Evolutionary conservation across 2,329 filamentous ascomycete genomes (phyloP).

Genomic region (Fusarium sambucinum): DNA sequence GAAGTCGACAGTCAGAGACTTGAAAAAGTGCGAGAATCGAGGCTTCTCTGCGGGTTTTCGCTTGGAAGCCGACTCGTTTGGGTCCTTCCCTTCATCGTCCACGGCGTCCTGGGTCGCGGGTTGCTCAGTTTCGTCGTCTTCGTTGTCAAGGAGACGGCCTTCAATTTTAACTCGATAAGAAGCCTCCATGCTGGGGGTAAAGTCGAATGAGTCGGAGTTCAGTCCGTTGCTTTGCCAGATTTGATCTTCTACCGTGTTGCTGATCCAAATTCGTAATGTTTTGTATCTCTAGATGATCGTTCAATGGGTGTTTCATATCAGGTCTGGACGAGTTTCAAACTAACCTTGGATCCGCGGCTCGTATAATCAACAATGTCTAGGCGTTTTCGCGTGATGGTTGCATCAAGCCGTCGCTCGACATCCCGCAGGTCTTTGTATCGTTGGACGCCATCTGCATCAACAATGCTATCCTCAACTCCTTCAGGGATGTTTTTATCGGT

Average conservation of each 20-base stretch:
- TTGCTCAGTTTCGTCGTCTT: constrained; percentile 68
- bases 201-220: constrained; percentile 83
- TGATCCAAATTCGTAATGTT: constrained; percentile 93
- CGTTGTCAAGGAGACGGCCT: constrained; percentile 82
- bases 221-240: constrained; percentile 83
- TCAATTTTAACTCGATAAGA: constrained; percentile 94
- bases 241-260: constrained; percentile 94
- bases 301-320: constrained; percentile 5
- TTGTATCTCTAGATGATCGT: constrained; percentile 71
- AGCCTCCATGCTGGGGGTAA: constrained; percentile 80
- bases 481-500: constrained; percentile 96
- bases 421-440: constrained; percentile 88
- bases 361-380: constrained; percentile 89
- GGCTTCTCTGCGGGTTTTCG: constrained; percentile 58
- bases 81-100: constrained; percentile 47
- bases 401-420: constrained; percentile 88
- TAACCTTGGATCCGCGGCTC: constrained; percentile 77
- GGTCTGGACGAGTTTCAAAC: constrained; percentile 9
- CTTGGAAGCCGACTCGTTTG: constrained; percentile 51
- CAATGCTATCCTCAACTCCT: constrained; percentile 83
- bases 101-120: constrained; percentile 57
- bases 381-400: constrained; percentile 92
- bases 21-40: constrained; percentile 84
- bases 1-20: constrained; percentile 79
- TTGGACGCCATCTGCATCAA: constrained; percentile 80